Base-by-base conservation (phyloP, 768 basidiomycete species). In the Suillus hirtellus region DNA sequence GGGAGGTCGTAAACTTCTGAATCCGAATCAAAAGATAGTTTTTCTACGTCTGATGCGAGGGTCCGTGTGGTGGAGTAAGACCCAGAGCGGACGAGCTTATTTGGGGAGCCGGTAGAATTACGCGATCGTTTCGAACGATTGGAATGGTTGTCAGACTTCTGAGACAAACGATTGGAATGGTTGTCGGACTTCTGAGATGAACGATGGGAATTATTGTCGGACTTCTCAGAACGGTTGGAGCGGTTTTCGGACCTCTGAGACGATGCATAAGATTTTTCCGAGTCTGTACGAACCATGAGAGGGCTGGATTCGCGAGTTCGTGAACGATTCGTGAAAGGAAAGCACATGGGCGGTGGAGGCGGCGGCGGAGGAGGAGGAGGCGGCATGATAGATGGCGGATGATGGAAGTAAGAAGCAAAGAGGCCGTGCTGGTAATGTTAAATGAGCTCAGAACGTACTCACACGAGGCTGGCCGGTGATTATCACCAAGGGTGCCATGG, bases 11-110 rank as follows among this genome's bases (percentile, higher is more conserved):
- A 89, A 54, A 77, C 77, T 66, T 89, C 87, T 1, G 87, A 86
- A 70, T 89, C 87, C 0, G 85, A 80, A 65, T 80, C 80, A 67
- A 88, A 89, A 2, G 83, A 80, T 21, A 89, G 74, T 65, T 81
- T 82, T 59, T 83, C 82, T 1, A 79, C 73, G 34, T 70, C 70
- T 43, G 81, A 77, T 27, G 79, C 75, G 50, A 82, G 65, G 0
- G 73, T 75, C 3, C 70, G 80, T 0, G 79, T 76, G 0, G 80
- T 77, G 0, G 84, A 83, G 63, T 76, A 76, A 50, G 84, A 77
- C 66, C 80, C 75, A 65, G 78, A 74, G 65, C 80, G 76, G 63
- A 74, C 76, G 62, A 81, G 69, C 54, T 76, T 69, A 52, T 44
- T 54, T 24, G 19, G 56, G 1, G 40, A 58, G 10, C 56, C 40